A percentile compares a stretch with the other conserved stretches of the same genome.
These are phyloP conservation scores for Podospora anserina DNA, from an alignment of 495 filamentous ascomycete species.

Conservation along the genomic window DNA sequence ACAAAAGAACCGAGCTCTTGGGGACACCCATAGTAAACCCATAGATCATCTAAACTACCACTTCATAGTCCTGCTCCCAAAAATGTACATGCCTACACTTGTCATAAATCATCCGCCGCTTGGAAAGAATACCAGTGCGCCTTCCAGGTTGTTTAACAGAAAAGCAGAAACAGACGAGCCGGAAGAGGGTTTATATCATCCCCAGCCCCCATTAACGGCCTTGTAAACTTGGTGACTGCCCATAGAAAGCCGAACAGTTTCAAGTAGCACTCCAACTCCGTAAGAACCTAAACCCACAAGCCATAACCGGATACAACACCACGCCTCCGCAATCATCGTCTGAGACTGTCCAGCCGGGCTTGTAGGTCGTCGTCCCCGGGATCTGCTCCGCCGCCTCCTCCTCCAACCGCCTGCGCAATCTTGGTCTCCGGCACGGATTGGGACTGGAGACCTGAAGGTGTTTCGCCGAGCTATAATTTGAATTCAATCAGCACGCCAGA, in stretches of 20 bases:
- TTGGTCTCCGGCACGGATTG: slow-evolving; percentile 58
- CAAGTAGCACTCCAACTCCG: not conserved
- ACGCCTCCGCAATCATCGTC: slow-evolving; percentile 30
- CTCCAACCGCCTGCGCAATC: slow-evolving; percentile 75
- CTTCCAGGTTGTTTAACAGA: not conserved
- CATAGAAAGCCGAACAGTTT: not conserved
- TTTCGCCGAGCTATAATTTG: slow-evolving; percentile 65
- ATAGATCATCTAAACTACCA: not conserved
- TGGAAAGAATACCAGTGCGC: not conserved
- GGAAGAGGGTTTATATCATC: not conserved
- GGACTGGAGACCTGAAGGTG: slow-evolving; percentile 65
- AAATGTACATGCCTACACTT: not conserved
- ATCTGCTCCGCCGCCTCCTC: slow-evolving; percentile 51
- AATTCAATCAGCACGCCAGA: slow-evolving; percentile 23
- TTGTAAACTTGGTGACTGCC: no score
- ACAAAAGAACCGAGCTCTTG: not conserved
- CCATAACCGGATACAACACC: not conserved
- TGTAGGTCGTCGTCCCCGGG: slow-evolving; percentile 75
- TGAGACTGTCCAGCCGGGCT: slow-evolving; percentile 74
- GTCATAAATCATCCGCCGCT: not conserved
- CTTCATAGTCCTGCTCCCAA: not conserved
- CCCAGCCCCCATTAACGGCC: no score
- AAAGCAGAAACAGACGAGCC: not conserved
- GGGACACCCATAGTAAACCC: not conserved
- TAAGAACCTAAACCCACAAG: not conserved